These are phyloP conservation scores for Rhizoclosmatium sp. DNA, from an alignment of 192 early-diverging fungal genomes.

Conservation along the genomic window DNA sequence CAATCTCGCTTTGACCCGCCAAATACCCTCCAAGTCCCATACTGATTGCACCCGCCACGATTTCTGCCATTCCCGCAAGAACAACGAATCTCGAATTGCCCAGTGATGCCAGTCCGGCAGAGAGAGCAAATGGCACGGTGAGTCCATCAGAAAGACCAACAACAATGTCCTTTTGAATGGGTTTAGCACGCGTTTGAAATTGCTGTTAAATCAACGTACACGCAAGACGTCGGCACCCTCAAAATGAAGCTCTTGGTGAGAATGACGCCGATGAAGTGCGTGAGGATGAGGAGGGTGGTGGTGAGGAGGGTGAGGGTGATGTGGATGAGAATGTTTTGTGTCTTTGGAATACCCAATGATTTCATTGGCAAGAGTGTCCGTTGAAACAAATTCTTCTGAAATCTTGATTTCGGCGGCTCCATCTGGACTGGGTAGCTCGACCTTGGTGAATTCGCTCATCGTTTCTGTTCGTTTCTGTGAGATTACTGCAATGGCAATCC, in stretches of 20 bases:
- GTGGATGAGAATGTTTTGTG: too few relatives aligned
- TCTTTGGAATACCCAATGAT: too few relatives aligned
- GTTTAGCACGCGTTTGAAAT: background rate
- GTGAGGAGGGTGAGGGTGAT: too few relatives aligned
- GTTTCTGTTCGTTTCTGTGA: too few relatives aligned
- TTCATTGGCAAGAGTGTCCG: too few relatives aligned
- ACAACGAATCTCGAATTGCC: conserved; percentile 61
- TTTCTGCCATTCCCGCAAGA: conserved; percentile 63
- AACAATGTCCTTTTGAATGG: conserved; percentile 17
- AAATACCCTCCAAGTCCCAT: conserved; percentile 73
- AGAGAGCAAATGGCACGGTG: conserved; percentile 68
- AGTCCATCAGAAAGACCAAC: conserved; percentile 46
- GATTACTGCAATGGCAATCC: too few relatives aligned
- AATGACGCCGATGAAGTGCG: background rate
- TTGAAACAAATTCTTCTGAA: too few relatives aligned
- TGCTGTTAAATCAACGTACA: background rate
- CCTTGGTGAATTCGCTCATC: too few relatives aligned
- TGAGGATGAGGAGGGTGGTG: too few relatives aligned
- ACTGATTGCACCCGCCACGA: conserved; percentile 64
- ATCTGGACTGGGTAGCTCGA: too few relatives aligned
- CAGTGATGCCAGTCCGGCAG: conserved; percentile 65
- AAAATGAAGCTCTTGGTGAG: conserved; percentile 48
- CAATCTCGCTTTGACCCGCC: conserved; percentile 62
- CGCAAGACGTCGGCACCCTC: conserved; percentile 44
- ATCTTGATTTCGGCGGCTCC: too few relatives aligned